Evolutionary conservation across 192 early-diverging fungal genomes (phyloP).

Genomic region (Coemansia sp.): DNA sequence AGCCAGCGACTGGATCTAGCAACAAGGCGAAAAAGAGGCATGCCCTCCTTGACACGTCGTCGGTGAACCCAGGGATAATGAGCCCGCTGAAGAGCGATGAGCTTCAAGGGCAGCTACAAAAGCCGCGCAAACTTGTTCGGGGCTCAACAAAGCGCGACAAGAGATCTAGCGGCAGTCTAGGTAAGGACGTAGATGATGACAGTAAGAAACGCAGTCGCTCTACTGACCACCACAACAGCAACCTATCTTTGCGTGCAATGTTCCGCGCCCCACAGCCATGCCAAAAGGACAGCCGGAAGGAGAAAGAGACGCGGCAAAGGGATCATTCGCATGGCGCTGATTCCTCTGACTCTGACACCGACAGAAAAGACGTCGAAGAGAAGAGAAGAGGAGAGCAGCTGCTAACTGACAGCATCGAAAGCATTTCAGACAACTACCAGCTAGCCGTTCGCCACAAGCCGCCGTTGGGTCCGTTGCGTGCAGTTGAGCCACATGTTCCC

Average conservation of each 20-base stretch:
- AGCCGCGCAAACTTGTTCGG: constrained; percentile 48
- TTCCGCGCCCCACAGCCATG: background rate
- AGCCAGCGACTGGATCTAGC: background rate
- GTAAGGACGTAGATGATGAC: background rate
- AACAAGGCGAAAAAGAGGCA: background rate
- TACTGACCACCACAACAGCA: constrained; percentile 7
- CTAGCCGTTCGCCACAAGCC: constrained; percentile 49
- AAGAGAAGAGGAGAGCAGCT: constrained; percentile 7
- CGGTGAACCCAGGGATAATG: constrained; percentile 44
- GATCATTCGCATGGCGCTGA: background rate
- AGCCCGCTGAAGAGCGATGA: background rate
- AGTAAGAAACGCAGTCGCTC: background rate
- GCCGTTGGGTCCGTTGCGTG: constrained; percentile 34
- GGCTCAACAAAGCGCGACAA: constrained; percentile 11
- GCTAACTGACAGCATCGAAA: constrained; percentile 38
- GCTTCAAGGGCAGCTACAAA: background rate
- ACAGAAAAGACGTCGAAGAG: background rate
- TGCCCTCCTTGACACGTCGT: constrained; percentile 37
- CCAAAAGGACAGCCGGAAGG: background rate
- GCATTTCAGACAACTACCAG: constrained; percentile 49
- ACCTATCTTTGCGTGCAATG: constrained; percentile 15
- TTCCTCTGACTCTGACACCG: background rate
- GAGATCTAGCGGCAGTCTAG: too few relatives aligned
- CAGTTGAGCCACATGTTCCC: constrained; percentile 34
- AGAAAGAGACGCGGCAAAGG: background rate